Conservation (phyloP, 306 rosid species). For the Pachyrhizus erosus region DNA sequence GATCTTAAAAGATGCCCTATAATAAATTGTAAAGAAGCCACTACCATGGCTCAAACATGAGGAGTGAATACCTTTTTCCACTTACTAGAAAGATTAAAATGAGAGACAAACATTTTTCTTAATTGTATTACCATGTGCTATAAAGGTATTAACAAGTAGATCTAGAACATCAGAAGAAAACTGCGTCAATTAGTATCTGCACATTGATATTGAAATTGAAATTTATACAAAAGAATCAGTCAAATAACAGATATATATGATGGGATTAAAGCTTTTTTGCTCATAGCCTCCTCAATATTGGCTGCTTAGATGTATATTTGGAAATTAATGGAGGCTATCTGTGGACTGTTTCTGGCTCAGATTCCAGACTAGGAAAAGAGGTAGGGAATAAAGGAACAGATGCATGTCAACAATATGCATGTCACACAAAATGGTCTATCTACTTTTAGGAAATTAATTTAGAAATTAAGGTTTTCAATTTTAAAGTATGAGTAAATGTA, state of each 20-base stretch:
- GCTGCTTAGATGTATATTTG: neutral
- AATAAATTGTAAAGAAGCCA: too few relatives aligned
- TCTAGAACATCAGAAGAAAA: neutral
- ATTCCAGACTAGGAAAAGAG: neutral
- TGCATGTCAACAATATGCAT: neutral
- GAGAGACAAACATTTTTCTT: neutral
- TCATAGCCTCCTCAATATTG: neutral
- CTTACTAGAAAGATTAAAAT: too few relatives aligned
- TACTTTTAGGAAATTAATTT: too few relatives aligned
- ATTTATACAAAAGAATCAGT: neutral
- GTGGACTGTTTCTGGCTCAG: neutral
- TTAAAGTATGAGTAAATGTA: too few relatives aligned
- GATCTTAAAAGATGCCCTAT: too few relatives aligned
- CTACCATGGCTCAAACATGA: too few relatives aligned
- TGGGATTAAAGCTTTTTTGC: neutral
- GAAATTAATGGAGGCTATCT: neutral
- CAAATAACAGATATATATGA: neutral
- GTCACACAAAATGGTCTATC: too few relatives aligned
- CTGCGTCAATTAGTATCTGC: too few relatives aligned
- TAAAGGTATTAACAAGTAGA: neutral
- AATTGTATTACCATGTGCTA: neutral
- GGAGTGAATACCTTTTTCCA: too few relatives aligned
- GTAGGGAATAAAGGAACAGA: neutral
- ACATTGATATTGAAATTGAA: neutral
- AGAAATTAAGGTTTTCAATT: too few relatives aligned